phyloP scores from a whole-genome alignment of 73 alveolate genomes.

The Paramecium sexaurelia region DNA sequence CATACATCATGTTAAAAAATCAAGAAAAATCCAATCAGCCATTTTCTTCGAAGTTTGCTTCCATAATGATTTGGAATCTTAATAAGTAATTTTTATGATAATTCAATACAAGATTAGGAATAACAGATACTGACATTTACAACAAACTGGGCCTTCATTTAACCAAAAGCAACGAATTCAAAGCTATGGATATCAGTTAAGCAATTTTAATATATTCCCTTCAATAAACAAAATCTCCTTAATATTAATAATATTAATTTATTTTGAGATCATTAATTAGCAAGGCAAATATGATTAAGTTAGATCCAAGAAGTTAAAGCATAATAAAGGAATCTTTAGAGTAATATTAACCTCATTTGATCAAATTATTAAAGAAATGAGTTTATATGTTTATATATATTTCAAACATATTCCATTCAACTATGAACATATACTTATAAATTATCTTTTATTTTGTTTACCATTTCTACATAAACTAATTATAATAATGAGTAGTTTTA shows the following conservation, averaged over 20 bases:
- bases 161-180: neutral
- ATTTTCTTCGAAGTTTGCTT: neutral
- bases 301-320: conserved; percentile 7
- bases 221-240: conserved; percentile 15
- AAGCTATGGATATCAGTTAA: conserved; percentile 37
- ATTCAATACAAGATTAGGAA: neutral
- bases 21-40: neutral
- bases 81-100: neutral
- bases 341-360: conserved; percentile 9
- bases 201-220: conserved; percentile 1
- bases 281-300: neutral
- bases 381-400: neutral
- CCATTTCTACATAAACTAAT: neutral
- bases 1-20: neutral
- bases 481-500: neutral
- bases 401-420: neutral
- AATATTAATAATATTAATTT: conserved; percentile 2
- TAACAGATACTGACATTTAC: neutral
- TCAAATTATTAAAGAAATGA: neutral
- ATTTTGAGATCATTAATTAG: conserved; percentile 18
- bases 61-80: conserved; percentile 1
- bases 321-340: neutral
- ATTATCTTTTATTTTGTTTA: neutral
- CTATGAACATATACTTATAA: neutral
- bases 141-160: neutral